Conservation (phyloP, 768 basidiomycete genomes). For the Lactifluus echinatus region DNA sequence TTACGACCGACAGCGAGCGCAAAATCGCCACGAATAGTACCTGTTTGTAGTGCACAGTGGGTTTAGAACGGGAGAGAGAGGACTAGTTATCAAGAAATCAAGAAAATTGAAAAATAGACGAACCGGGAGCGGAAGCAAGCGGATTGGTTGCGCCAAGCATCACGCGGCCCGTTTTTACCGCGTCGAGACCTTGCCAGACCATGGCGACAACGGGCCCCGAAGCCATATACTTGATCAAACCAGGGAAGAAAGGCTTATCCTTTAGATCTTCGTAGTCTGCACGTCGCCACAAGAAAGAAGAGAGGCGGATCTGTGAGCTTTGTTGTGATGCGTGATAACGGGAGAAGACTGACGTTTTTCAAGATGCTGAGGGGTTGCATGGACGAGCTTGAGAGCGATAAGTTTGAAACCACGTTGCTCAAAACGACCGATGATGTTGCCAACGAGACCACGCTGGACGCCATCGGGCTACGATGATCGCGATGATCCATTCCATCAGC, state of each 20-base stretch:
- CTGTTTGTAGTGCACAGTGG: slow-evolving; percentile 30
- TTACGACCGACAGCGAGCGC: slow-evolving; percentile 92
- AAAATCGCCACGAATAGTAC: slow-evolving; percentile 94
- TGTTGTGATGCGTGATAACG: neutral
- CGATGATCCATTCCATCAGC: neutral
- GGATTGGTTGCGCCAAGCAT: slow-evolving; percentile 99
- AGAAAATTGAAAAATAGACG: too few relatives aligned
- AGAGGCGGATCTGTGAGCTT: neutral
- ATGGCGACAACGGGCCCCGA: slow-evolving; percentile 92
- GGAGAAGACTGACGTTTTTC: slow-evolving; percentile 58
- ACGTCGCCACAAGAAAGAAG: neutral
- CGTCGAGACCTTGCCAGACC: slow-evolving; percentile 92
- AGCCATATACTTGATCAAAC: slow-evolving; percentile 93
- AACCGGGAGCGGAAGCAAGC: slow-evolving; percentile 77
- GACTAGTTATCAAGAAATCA: too few relatives aligned
- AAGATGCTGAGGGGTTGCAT: slow-evolving; percentile 74
- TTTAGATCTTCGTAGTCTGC: slow-evolving; percentile 94
- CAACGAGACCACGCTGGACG: slow-evolving; percentile 92
- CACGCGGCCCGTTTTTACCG: slow-evolving; percentile 89
- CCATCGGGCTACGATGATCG: slow-evolving; percentile 75
- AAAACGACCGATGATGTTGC: slow-evolving; percentile 92
- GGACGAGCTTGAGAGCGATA: slow-evolving; percentile 85
- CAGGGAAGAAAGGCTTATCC: slow-evolving; percentile 92
- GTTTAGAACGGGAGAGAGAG: neutral
- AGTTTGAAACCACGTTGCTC: slow-evolving; percentile 99